Percentiles rank a stretch among this genome's conserved stretches.
phyloP scores from a whole-genome alignment of 108 stramenopile species.

The Stephanodiscus minutulus region DNA sequence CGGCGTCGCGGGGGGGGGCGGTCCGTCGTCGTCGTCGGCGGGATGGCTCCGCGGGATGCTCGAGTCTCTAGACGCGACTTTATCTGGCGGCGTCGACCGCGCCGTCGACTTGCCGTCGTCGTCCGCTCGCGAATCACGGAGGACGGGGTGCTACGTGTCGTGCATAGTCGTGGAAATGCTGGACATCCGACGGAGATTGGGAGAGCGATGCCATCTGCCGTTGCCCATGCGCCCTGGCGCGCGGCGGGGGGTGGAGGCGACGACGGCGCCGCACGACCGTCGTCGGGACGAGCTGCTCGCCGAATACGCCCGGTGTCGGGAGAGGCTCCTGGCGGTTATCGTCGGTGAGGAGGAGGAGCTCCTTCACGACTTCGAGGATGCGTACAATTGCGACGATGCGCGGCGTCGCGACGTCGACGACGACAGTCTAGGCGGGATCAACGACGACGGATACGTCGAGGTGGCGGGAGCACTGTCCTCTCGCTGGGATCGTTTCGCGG shows the following conservation, averaged over 20 bases:
- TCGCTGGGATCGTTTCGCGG: not conserved
- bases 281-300: not conserved
- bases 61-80: too few species aligned
- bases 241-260: not conserved
- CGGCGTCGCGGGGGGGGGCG: not conserved
- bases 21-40: not conserved
- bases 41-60: too few species aligned
- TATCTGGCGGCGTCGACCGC: too few species aligned
- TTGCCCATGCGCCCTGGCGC: not conserved
- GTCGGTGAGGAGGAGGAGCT: not conserved
- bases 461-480: not conserved
- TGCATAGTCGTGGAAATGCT: too few species aligned
- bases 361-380: not conserved
- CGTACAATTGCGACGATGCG: too few species aligned
- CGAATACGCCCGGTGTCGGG: not conserved
- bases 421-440: not conserved
- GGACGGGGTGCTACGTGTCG: too few species aligned
- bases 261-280: too few species aligned
- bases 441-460: slow-evolving; percentile 4
- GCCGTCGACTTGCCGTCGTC: too few species aligned
- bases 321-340: not conserved
- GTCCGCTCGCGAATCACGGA: too few species aligned
- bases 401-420: not conserved
- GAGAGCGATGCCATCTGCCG: too few species aligned
- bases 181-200: too few species aligned